Evolutionary conservation across 768 basidiomycete genomes (phyloP).

Genomic region (Lentinus brumalis): DNA sequence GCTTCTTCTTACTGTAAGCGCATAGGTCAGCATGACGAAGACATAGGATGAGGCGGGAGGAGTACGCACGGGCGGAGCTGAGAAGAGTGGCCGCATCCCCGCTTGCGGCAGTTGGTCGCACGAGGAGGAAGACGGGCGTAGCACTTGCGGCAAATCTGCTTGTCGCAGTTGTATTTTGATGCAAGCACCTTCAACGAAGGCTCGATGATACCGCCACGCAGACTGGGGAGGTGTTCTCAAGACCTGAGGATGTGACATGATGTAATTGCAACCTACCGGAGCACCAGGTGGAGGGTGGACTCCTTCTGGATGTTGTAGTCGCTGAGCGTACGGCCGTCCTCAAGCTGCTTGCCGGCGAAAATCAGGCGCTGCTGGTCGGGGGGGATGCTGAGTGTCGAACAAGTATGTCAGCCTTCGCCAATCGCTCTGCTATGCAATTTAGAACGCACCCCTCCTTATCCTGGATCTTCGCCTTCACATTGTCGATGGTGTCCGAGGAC

Average conservation of each 20-base stretch:
- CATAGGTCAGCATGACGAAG: not conserved
- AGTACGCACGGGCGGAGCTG: conserved; percentile 85
- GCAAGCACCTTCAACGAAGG: conserved; percentile 98
- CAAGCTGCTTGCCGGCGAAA: conserved; percentile 98
- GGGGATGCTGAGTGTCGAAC: conserved; percentile 61
- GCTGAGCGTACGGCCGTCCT: conserved; percentile 93
- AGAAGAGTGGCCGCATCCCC: conserved; percentile 86
- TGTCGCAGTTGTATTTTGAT: conserved; percentile 98
- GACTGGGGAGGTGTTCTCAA: conserved; percentile 46
- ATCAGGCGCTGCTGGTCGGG: conserved; percentile 95
- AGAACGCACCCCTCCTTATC: conserved; percentile 71
- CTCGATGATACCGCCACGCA: conserved; percentile 98
- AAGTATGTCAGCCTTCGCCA: not conserved
- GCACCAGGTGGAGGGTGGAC: conserved; percentile 95
- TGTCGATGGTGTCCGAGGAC: conserved; percentile 95
- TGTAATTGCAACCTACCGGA: conserved; percentile 62
- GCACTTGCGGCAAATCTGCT: conserved; percentile 99
- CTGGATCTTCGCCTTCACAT: conserved; percentile 84
- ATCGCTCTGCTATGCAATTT: too few species aligned
- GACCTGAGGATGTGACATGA: not conserved
- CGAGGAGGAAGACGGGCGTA: conserved; percentile 99
- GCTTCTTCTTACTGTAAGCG: conserved; percentile 83
- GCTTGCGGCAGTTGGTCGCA: conserved; percentile 99
- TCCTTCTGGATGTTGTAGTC: conserved; percentile 99
- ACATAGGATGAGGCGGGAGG: not conserved